Percentiles rank a stretch among this genome's conserved stretches.
Evolutionary conservation across 2,329 filamentous ascomycete species (phyloP).

Genomic region (Trichoderma brevicompactum): DNA sequence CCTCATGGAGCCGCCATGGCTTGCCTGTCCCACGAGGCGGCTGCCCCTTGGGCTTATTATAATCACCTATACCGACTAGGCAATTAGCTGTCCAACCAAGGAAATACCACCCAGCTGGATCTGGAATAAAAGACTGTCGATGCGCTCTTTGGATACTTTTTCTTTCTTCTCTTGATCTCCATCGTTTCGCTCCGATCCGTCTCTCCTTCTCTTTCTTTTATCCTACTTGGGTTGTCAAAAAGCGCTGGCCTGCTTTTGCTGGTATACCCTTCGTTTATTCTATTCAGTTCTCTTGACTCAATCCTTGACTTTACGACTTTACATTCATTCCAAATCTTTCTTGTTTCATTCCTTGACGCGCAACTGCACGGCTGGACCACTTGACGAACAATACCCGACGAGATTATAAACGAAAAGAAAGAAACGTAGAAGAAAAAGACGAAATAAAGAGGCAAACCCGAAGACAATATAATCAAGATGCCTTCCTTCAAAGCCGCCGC

Average conservation of each 20-base stretch:
- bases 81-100: background rate
- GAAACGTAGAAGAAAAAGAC: constrained; percentile 13
- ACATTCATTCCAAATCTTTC: background rate
- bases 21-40: constrained; percentile 9
- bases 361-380: constrained; percentile 23
- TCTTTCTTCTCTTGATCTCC: constrained; percentile 18
- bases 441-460: constrained; percentile 32
- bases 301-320: constrained; percentile 19
- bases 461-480: constrained; percentile 39
- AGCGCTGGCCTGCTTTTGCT: constrained; percentile 33
- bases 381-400: constrained; percentile 5
- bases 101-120: constrained; percentile 8
- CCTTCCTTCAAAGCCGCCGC: constrained; percentile 47
- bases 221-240: constrained; percentile 29
- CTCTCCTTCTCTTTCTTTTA: constrained; percentile 21
- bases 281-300: constrained; percentile 21
- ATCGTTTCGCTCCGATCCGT: constrained; percentile 27
- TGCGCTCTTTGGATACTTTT: background rate
- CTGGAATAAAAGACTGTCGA: constrained; percentile 17
- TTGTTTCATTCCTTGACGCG: background rate
- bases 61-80: constrained; percentile 12
- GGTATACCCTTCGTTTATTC: constrained; percentile 30
- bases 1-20: constrained; percentile 15
- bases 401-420: background rate
- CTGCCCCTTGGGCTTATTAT: constrained; percentile 16